phyloP scores from a whole-genome alignment of 169 alveolate species.

The Eimeria maxima region DNA sequence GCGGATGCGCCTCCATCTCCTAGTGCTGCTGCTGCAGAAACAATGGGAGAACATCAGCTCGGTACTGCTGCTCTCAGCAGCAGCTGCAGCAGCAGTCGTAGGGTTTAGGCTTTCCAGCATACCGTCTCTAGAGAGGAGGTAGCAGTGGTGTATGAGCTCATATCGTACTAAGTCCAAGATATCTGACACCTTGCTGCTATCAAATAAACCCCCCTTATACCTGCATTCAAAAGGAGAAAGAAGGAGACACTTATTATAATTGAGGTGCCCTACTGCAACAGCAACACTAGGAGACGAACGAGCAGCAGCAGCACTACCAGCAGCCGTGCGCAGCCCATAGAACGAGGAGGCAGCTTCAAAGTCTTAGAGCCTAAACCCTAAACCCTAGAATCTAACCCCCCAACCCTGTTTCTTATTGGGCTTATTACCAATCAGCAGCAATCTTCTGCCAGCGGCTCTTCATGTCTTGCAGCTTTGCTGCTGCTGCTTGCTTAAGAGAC shows the following conservation, averaged over 20 bases:
- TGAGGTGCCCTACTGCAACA: too few species aligned
- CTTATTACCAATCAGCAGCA: conserved; percentile 17
- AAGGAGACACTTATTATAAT: background rate
- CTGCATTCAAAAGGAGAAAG: background rate
- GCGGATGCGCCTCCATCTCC: background rate
- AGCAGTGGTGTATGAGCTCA: conserved; percentile 92
- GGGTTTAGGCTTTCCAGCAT: background rate
- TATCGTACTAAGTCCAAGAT: conserved; percentile 91
- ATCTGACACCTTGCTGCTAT: conserved; percentile 92
- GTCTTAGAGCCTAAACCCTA: background rate
- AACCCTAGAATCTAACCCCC: background rate
- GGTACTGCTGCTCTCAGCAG: too few species aligned
- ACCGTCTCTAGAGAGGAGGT: conserved; percentile 53
- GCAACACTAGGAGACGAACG: background rate
- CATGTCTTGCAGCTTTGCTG: conserved; percentile 49
- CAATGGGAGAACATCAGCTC: too few species aligned
- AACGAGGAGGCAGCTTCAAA: too few species aligned
- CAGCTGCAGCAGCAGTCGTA: too few species aligned
- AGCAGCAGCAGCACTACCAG: too few species aligned
- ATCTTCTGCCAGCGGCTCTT: conserved; percentile 51
- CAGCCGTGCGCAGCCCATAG: too few species aligned
- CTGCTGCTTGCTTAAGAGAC: conserved; percentile 42
- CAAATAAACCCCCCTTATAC: conserved; percentile 84
- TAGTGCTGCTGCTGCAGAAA: background rate
- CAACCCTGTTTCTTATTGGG: background rate